A percentile compares a stretch with the other conserved stretches of the same genome.
Conservation (phyloP, 805 yeast species). For the Wickerhamiella hasegawae region DNA sequence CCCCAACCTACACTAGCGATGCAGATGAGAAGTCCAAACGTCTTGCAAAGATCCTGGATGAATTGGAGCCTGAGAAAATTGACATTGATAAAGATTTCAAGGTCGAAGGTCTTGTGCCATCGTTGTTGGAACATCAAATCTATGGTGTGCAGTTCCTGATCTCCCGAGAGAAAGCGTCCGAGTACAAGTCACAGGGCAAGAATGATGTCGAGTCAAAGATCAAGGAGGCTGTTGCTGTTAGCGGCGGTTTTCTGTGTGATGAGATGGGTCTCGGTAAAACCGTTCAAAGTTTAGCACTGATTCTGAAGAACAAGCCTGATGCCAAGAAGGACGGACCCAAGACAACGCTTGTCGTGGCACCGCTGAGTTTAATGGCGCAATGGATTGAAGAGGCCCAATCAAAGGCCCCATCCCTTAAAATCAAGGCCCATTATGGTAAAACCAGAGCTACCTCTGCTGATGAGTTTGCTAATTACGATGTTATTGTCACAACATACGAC, state of each 20-base stretch:
- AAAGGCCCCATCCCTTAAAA: constrained; percentile 25
- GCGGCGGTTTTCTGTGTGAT: constrained; percentile 61
- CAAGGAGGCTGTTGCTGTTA: constrained; percentile 9
- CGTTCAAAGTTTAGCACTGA: constrained; percentile 56
- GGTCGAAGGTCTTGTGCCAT: constrained; percentile 26
- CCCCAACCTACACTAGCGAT: constrained; percentile 1
- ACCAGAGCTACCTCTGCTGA: constrained; percentile 10
- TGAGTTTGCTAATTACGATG: constrained; percentile 19
- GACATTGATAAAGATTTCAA: neutral
- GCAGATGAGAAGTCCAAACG: neutral
- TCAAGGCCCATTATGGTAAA: constrained; percentile 21
- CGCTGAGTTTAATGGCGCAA: constrained; percentile 27
- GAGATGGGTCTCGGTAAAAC: constrained; percentile 90
- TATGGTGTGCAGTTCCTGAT: constrained; percentile 29
- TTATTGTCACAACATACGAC: constrained; percentile 23
- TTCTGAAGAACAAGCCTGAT: constrained; percentile 26
- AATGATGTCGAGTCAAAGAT: neutral
- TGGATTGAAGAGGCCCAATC: constrained; percentile 26
- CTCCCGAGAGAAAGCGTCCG: constrained; percentile 22
- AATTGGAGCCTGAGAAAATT: constrained; percentile 1
- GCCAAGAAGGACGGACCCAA: constrained; percentile 1
- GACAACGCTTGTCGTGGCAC: constrained; percentile 28
- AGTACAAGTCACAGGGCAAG: neutral
- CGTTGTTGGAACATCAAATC: constrained; percentile 31
- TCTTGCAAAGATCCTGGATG: neutral